Base-by-base conservation (phyloP, 2,329 filamentous ascomycete species). In the Acephala macrosclerotiorum region DNA sequence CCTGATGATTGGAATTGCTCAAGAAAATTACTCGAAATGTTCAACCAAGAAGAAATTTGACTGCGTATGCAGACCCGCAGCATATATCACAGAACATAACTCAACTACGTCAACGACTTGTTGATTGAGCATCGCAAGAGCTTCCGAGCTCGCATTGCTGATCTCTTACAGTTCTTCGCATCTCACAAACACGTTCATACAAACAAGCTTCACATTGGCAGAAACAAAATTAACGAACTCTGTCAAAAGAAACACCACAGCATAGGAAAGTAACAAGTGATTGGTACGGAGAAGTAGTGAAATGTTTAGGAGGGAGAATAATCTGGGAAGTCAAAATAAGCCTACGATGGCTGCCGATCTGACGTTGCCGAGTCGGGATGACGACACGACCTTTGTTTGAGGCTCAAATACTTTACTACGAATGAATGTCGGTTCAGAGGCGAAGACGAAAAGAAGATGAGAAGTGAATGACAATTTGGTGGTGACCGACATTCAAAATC, bases 341-440 rank as follows among this genome's bases (percentile, higher is more conserved):
- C 40, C 16, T 42, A 16, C 14, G 40, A 18, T n/a, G 20, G 45
- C n/a, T 18, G 45, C 45, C n/a, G 45, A 49, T 49, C 45, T 49
- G 42, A 18, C 25, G 18, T n/a, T 47, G 16, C 42, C 45, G n/a
- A 22, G 45, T 42, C 45, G n/a, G 45, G 45, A 49, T 22, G 45
- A 49, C 45, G 45, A 49, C 45, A 49, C 25, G 45, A 49, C n/a
- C 20, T 45, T 45, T 45, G 36, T 33, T 33, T 42, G 45, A 49
- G 45, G 45, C 45, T 49, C 45, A 25, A n/a, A n/a, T n/a, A n/a
- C n/a, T n/a, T n/a, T n/a, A n/a, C n/a, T n/a, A n/a, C n/a, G n/a
- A n/a, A n/a, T n/a, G n/a, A n/a, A n/a, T n/a, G n/a, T n/a, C n/a
- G n/a, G n/a, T n/a, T n/a, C n/a, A n/a, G n/a, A n/a, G n/a, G n/a